Percentiles rank a stretch among this genome's conserved stretches.
phyloP scores from a whole-genome alignment of 306 rosid genomes.

The Cicer chorassanicum region DNA sequence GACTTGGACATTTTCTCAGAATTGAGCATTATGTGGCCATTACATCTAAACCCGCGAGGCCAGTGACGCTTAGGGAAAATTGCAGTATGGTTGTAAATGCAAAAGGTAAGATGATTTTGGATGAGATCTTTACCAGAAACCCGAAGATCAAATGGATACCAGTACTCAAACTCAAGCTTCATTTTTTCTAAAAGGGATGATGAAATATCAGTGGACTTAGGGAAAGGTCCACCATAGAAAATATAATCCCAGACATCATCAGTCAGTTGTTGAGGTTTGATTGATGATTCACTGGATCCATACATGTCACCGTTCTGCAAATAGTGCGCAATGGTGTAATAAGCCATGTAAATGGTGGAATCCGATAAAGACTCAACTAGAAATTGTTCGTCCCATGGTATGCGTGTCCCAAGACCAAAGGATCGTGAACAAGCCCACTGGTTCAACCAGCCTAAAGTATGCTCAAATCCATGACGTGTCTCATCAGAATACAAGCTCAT shows the following conservation, averaged over 20 bases:
- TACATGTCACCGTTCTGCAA: constrained; percentile 77
- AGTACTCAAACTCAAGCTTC: constrained; percentile 93
- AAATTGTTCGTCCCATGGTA: constrained; percentile 91
- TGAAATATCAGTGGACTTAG: constrained; percentile 69
- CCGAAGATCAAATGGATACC: constrained; percentile 95
- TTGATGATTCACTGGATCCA: constrained; percentile 57
- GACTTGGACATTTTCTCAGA: constrained; percentile 96
- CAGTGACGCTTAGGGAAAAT: constrained; percentile 71
- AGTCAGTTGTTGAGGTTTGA: constrained; percentile 77
- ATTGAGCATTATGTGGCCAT: constrained; percentile 91
- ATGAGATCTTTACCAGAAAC: constrained; percentile 97
- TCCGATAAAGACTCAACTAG: constrained; percentile 89
- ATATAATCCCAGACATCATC: constrained; percentile 88
- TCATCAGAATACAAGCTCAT: constrained; percentile 80
- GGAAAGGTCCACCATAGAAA: constrained; percentile 73
- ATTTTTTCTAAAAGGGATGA: constrained; percentile 62
- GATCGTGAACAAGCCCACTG: constrained; percentile 98
- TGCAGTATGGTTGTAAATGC: constrained; percentile 87
- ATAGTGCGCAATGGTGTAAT: constrained; percentile 81
- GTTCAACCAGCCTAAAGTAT: constrained; percentile 85
- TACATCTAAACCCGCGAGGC: constrained; percentile 94
- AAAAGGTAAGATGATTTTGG: constrained; percentile 88
- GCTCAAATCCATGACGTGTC: constrained; percentile 89
- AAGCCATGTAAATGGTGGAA: constrained; percentile 96
- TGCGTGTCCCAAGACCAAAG: constrained; percentile 94